Base-by-base conservation (phyloP, 257 asterid genomes). In the Mentha longifolia region DNA sequence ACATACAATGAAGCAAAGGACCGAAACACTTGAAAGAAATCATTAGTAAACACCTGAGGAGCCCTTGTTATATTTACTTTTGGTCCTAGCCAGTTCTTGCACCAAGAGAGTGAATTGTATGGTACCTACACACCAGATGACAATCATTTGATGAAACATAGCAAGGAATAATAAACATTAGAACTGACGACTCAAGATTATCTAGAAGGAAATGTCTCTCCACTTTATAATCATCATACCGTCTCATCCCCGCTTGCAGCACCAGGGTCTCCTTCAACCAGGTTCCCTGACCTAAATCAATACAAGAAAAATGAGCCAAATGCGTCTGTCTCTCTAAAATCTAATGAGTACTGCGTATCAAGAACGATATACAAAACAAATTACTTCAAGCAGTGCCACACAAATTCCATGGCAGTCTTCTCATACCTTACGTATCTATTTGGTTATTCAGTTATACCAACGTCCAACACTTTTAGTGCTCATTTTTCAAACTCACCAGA, bases 41-140 rank as follows among this genome's bases (percentile, higher is more conserved):
- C 13, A 50, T 45, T 70, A 57, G 12, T 67, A 61, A 57, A 55
- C 73, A 91, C 98, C 98, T 93, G 98, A 52, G 98, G 98, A 67
- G 98, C 85, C 91, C 98, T 93, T 76, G 98, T 93, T 75, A 93
- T 85, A 72, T 93, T 93, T 62, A 93, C 96, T 82, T 85, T 82
- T 50, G 92, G 79, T 77, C 98, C 98, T 73, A 93, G 83, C 98
- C 97, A 93, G 83, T 70, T 91, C 91, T 93, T 93, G 96, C 98
- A 93, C 97, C 97, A 93, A 74, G 98, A 93, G 84, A 93, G 98
- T 65, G 98, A 93, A 87, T 95, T 41, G 68, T 91, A 95, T 9
- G 99, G 90, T 66, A 95, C 99, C 99, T 95, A 70, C 20, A 65
- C 50, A 80, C 68, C 79, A 75, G 71, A 83, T 66, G 50, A 61